Percentiles rank a stretch among this genome's conserved stretches.
Conservation (phyloP, 306 rosid genomes). For the Dryas octopetala region DNA sequence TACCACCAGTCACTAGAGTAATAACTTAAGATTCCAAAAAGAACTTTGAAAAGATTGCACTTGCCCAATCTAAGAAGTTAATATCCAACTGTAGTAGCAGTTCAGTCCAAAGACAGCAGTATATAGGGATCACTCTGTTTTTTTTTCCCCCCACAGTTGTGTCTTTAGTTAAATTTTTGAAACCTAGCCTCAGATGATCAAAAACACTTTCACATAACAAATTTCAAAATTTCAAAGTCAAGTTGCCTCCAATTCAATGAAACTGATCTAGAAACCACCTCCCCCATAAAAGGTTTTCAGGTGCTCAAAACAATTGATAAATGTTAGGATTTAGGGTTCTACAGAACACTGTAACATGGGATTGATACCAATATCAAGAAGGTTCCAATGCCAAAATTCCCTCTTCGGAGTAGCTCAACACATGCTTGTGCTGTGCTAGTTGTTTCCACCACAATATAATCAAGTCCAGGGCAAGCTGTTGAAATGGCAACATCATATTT, state of each 20-base stretch:
- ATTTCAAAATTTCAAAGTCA: background rate
- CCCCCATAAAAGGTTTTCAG: background rate
- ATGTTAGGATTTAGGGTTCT: background rate
- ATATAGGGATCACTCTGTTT: background rate
- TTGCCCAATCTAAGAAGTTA: background rate
- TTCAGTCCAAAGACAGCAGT: background rate
- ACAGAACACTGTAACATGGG: background rate
- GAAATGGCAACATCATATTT: slow-evolving; percentile 91
- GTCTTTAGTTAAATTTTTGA: background rate
- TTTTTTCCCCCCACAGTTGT: background rate
- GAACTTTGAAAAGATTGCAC: background rate
- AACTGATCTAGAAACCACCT: slow-evolving; percentile 2
- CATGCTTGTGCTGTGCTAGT: slow-evolving; percentile 90
- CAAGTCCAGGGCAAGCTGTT: slow-evolving; percentile 88
- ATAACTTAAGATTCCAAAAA: background rate
- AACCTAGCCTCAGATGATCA: background rate
- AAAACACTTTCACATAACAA: no score
- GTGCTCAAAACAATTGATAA: background rate
- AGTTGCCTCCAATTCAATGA: background rate
- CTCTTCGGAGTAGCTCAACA: slow-evolving; percentile 83
- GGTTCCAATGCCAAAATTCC: slow-evolving; percentile 87
- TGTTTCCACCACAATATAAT: slow-evolving; percentile 96
- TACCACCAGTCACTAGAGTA: background rate
- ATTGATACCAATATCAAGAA: slow-evolving; percentile 88
- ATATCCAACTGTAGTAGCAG: background rate